Evolutionary conservation across 805 yeast species (phyloP).

Genomic region (Nakazawaea pomicola): DNA sequence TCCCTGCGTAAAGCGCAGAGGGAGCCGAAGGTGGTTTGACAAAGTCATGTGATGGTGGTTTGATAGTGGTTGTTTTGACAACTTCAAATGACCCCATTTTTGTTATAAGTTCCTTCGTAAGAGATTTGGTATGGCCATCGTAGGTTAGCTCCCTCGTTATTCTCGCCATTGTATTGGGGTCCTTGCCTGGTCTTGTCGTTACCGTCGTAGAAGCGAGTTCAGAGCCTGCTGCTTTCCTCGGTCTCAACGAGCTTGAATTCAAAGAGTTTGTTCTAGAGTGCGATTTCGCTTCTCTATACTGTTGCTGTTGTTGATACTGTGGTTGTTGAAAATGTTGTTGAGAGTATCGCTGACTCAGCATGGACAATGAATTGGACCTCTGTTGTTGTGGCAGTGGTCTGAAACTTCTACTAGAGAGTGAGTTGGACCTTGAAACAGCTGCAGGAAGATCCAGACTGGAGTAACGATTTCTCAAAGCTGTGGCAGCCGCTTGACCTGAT

Average conservation of each 20-base stretch:
- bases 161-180: conserved; percentile 31
- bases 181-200: conserved; percentile 12
- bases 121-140: conserved; percentile 49
- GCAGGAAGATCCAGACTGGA: conserved; percentile 11
- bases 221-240: background rate
- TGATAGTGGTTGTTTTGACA: conserved; percentile 41
- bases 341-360: conserved; percentile 2
- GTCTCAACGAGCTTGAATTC: background rate
- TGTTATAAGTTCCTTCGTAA: conserved; percentile 49
- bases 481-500: conserved; percentile 27
- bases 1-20: conserved; percentile 24
- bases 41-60: conserved; percentile 20
- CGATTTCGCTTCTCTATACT: conserved; percentile 22
- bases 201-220: conserved; percentile 17
- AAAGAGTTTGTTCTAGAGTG: conserved; percentile 7
- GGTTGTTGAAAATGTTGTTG: background rate
- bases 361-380: background rate
- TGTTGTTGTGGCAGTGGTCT: conserved; percentile 11
- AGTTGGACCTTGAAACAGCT: conserved; percentile 19
- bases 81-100: conserved; percentile 44
- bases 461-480: conserved; percentile 21
- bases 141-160: conserved; percentile 47
- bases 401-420: conserved; percentile 20
- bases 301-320: conserved; percentile 24
- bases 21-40: conserved; percentile 24